Evolutionary conservation across 495 filamentous ascomycete genomes (phyloP).

Genomic region (Annulohypoxylon maeteangense): DNA sequence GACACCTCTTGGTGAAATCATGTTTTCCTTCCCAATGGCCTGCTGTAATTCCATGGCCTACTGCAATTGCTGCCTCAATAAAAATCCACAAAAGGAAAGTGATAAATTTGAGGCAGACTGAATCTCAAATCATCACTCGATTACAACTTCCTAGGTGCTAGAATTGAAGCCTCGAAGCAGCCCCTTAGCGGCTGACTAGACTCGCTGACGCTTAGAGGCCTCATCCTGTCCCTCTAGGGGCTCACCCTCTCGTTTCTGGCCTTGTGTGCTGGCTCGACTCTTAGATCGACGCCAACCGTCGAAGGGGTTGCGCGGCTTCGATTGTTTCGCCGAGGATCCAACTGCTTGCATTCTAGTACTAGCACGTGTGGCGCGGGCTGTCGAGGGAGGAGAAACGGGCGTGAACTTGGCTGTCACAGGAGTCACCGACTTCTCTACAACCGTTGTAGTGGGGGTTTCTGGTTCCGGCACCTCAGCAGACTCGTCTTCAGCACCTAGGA

Average conservation of each 20-base stretch:
- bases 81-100: conserved; percentile 22
- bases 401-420: conserved; percentile 62
- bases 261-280: conserved; percentile 44
- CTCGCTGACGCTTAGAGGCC: conserved; percentile 51
- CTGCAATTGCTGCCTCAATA: conserved; percentile 12
- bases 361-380: conserved; percentile 63
- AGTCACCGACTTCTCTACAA: conserved; percentile 53
- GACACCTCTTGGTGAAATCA: conserved; percentile 18
- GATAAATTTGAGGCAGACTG: background rate
- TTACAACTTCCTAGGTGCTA: conserved; percentile 12
- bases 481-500: conserved; percentile 63
- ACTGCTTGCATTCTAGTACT: conserved; percentile 43
- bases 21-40: conserved; percentile 26
- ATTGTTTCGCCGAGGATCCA: conserved; percentile 44
- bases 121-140: background rate
- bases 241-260: conserved; percentile 61
- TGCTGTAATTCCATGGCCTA: background rate
- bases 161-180: conserved; percentile 5
- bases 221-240: conserved; percentile 44
- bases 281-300: conserved; percentile 73
- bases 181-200: conserved; percentile 40
- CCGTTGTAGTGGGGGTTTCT: conserved; percentile 48
- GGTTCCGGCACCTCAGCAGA: conserved; percentile 59
- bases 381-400: conserved; percentile 67
- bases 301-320: conserved; percentile 69